Evolutionary conservation across 805 yeast species (phyloP).

Genomic region (Yarrowia bubula): DNA sequence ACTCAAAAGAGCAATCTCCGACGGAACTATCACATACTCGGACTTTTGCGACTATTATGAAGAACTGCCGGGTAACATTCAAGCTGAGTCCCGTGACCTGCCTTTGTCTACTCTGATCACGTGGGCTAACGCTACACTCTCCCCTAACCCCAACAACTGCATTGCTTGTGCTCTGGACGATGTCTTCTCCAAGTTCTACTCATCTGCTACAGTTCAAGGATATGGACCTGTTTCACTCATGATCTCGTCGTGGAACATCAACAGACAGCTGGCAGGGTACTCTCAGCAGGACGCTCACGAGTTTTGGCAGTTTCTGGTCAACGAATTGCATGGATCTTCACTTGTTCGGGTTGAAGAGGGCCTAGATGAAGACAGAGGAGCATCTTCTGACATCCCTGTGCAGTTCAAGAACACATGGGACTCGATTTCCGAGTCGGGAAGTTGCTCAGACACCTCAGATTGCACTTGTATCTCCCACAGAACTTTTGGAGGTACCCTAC

Average conservation of each 20-base stretch:
- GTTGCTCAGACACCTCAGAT: conserved; percentile 16
- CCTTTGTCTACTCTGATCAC: conserved; percentile 3
- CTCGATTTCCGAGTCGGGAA: conserved; percentile 7
- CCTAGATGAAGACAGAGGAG: neutral
- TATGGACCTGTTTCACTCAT: conserved; percentile 79
- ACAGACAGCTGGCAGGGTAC: conserved; percentile 85
- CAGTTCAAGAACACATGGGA: conserved; percentile 24
- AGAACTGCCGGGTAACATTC: neutral
- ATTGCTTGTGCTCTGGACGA: conserved; percentile 82
- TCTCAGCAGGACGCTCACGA: conserved; percentile 99
- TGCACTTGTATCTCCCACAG: conserved; percentile 83
- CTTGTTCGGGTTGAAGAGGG: neutral
- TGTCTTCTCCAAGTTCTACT: conserved; percentile 71
- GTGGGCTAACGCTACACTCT: conserved; percentile 25
- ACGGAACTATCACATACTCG: conserved; percentile 21
- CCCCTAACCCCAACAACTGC: conserved; percentile 45
- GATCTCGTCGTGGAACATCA: conserved; percentile 78
- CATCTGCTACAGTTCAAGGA: conserved; percentile 59
- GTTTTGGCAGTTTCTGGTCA: conserved; percentile 86
- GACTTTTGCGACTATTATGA: conserved; percentile 26
- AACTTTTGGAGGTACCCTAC: conserved; percentile 78
- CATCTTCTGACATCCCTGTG: conserved; percentile 11
- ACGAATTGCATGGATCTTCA: conserved; percentile 62
- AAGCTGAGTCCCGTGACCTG: conserved; percentile 1
- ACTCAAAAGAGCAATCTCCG: conserved; percentile 31